These are phyloP conservation scores for Paspalum notatum DNA, from an alignment of 176 grass and related monocot genomes.

Conservation along the genomic window DNA sequence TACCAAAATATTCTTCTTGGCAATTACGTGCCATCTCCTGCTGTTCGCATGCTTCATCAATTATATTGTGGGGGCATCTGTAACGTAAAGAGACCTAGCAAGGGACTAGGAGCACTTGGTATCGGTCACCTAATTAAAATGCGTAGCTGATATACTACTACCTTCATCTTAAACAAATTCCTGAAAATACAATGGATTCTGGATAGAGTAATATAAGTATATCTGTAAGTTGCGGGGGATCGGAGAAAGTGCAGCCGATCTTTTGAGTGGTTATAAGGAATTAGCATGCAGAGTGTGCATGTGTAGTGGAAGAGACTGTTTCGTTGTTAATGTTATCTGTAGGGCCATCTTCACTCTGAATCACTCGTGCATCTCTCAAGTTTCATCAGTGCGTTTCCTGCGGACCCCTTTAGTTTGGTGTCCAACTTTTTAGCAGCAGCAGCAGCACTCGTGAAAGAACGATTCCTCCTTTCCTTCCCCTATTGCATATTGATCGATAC, in stretches of 20 bases:
- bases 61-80: too few species aligned
- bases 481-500: neutral
- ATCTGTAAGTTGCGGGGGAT: too few species aligned
- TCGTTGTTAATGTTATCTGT: constrained; percentile 14
- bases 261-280: too few species aligned
- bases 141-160: too few species aligned
- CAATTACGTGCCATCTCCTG: neutral
- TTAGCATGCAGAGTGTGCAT: too few species aligned
- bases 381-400: neutral
- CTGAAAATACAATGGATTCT: too few species aligned
- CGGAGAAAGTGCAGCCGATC: too few species aligned
- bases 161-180: too few species aligned
- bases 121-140: too few species aligned
- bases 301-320: neutral
- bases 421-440: constrained; percentile 10
- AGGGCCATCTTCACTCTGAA: constrained; percentile 12
- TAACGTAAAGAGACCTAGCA: too few species aligned
- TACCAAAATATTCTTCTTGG: neutral
- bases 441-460: neutral
- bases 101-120: too few species aligned
- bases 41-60: neutral
- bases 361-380: neutral
- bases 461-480: neutral
- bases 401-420: neutral
- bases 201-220: too few species aligned